Evolutionary conservation across 2,329 filamentous ascomycete genomes (phyloP), one percentile per base, ranked within the genome.

Genomic region (Exophiala sideris): DNA sequence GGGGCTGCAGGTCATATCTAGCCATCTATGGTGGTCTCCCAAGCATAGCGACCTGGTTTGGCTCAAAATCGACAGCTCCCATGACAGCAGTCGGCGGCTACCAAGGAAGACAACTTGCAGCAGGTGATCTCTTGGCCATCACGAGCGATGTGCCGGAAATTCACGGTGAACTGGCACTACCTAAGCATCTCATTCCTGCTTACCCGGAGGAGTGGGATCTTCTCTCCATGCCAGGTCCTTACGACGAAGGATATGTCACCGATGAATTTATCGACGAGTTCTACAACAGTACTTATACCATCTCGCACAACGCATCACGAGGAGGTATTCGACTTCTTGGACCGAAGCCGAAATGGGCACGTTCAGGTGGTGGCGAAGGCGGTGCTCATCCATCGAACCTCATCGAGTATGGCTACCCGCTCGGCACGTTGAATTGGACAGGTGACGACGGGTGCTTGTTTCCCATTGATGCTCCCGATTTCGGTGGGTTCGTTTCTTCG

Each of bases 381-480:
- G 84, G 84, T 9, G 75, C 79, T 1, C 84, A 87, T 65, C 84
- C 84, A 0, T 78, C 73, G 33, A 84, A 85, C 57, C 62, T 81
- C 12, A 75, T 81, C 18, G 79, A 82, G 57, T 83, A 84, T 59
- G 81, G 82, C 2, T 86, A 84, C 63, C 78, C 79, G 0, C 64
- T 81, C 1, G 81, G 81, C 0, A 76, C 76, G 0, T 62, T 85
- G 21, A 84, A 84, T 58, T 86, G 79, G 76, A 83, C 80, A 0
- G 82, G 82, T 3, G 81, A 85, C 53, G 79, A 81, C 34, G 76
- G 80, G 2, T 79, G 79, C n/a, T 77, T 85, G 14, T 83, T 85
- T 45, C 76, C 80, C 0, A 71, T 79, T 4, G 82, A 85, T 62
- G 76, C 76, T 47, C 83, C 82, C 0, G 81, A 84, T 58, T 77